Conservation (phyloP, 805 yeast genomes). For the Pichia paraexigua region DNA sequence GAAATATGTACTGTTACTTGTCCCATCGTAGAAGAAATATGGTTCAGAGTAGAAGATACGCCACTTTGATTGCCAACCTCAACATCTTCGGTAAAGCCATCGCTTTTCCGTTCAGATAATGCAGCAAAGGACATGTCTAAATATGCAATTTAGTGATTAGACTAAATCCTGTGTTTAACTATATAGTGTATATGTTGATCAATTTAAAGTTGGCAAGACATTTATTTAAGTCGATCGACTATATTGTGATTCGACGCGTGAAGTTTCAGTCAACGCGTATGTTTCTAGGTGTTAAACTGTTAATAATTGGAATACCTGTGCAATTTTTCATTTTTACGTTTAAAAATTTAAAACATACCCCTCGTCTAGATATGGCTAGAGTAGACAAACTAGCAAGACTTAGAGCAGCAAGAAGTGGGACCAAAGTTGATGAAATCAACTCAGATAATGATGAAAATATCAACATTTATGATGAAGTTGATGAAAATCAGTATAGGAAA, state of each 20-base stretch:
- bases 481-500: slow-evolving; percentile 67
- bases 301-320: too few species aligned
- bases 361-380: slow-evolving; percentile 14
- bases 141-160: background rate
- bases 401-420: slow-evolving; percentile 57
- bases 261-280: too few species aligned
- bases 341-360: too few species aligned
- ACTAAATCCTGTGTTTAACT: too few species aligned
- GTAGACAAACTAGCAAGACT: slow-evolving; percentile 48
- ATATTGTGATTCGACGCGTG: too few species aligned
- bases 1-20: background rate
- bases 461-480: slow-evolving; percentile 80
- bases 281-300: too few species aligned
- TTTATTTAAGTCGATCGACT: too few species aligned
- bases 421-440: slow-evolving; percentile 35
- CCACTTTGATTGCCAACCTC: slow-evolving; percentile 1
- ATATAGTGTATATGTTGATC: too few species aligned
- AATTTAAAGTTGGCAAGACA: too few species aligned
- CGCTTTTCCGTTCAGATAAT: background rate
- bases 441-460: slow-evolving; percentile 40
- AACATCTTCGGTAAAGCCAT: background rate
- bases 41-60: background rate
- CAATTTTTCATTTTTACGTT: background rate
- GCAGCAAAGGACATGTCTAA: slow-evolving; percentile 4
- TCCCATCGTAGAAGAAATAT: background rate